Base-by-base conservation (phyloP, 345 rosid genomes). In the Aegle marmelos region DNA sequence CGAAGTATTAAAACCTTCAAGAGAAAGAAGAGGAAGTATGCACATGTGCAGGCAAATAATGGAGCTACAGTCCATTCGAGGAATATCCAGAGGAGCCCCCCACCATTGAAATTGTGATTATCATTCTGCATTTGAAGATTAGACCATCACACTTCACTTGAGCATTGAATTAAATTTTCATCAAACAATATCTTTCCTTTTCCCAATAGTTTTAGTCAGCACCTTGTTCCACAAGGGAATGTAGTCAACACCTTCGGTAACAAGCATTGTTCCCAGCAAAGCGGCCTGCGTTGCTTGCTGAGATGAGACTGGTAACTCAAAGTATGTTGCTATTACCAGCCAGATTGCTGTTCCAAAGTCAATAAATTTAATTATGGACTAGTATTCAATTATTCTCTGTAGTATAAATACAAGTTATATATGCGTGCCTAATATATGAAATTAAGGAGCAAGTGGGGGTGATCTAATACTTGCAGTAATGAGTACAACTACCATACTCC, bases 21-120 rank as follows among this genome's bases (percentile, higher is more conserved):
- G 69, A 76, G 60, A 33, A 41, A 27, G 73, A 82, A 80, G 50
- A 76, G 57, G 14, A 76, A 59, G 62, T 11, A 78, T 57, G 82
- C 74, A 33, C 76, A 82, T 4, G 74, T n/a, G 64, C 81, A 76
- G 73, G 84, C 76, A 60, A 73, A 25, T 13, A 72, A 76, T 30
- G 86, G 84, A 7, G 88, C 84, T 21, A 79, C 77, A 24, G 81
- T 80, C 84, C 86, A 77, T 79, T 83, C 84, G 24, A 81, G 76
- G 36, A 76, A 41, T 30, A 81, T 76, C 84, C 83, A 81, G 16
- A 80, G 70, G 6, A 83, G 48, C 67, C 84, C 85, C 21, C 77
- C 82, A 4, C 82, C 84, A 22, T 76, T 60, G 21, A 85, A 80
- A 54, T 76, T 53, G 57, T 80, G 81, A 76, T 78, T 78, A 13